A percentile compares a stretch with the other conserved stretches of the same genome.
Evolutionary conservation across 1,284 basidiomycete species (phyloP).

Genomic region (Bjerkandera adusta): DNA sequence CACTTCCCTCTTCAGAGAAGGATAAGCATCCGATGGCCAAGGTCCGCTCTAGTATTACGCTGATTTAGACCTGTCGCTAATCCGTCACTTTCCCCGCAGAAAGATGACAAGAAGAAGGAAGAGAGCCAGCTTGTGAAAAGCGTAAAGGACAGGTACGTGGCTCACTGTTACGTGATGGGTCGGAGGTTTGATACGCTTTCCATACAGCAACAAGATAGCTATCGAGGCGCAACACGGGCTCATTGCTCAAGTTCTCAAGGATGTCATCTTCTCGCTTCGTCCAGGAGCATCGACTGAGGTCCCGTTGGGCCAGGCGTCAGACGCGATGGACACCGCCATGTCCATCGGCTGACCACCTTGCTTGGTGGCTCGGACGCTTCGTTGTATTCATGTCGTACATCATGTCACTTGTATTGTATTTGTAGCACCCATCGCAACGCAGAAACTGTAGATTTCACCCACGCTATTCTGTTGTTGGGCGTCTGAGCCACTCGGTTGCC

Average conservation of each 20-base stretch:
- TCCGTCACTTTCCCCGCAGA: slow-evolving; percentile 34
- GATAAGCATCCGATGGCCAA: slow-evolving; percentile 31
- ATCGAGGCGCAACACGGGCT: slow-evolving; percentile 90
- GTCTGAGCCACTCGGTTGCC: neutral
- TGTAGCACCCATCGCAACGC: slow-evolving; percentile 1
- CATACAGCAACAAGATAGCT: slow-evolving; percentile 74
- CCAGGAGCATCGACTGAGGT: slow-evolving; percentile 7
- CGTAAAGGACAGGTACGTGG: slow-evolving; percentile 76
- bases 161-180: neutral
- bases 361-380: neutral
- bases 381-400: neutral
- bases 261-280: slow-evolving; percentile 76
- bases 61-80: neutral
- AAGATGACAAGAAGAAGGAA: slow-evolving; percentile 74
- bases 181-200: slow-evolving; percentile 4
- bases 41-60: too few relatives aligned
- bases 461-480: neutral
- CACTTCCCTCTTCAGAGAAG: slow-evolving; percentile 50
- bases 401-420: slow-evolving; percentile 7
- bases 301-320: slow-evolving; percentile 4
- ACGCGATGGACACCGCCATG: slow-evolving; percentile 19
- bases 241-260: slow-evolving; percentile 87
- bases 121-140: slow-evolving; percentile 78
- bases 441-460: neutral
- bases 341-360: slow-evolving; percentile 15